Conservation (phyloP, 2,329 filamentous ascomycete genomes). For the Hypoxylon sp. region DNA sequence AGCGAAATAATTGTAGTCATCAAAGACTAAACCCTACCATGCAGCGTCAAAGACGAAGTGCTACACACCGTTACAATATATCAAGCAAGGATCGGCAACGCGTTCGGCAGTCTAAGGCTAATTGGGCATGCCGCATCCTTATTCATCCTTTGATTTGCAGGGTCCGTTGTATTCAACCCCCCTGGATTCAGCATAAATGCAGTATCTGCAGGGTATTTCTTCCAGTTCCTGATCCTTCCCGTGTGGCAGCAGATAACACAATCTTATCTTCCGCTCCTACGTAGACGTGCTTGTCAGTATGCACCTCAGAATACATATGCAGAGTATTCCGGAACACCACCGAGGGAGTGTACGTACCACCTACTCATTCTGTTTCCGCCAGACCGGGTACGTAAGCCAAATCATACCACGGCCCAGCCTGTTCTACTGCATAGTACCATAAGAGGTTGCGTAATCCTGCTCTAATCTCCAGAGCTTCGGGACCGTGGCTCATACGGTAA, state of each 20-base stretch:
- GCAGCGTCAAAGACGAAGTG: slow-evolving; percentile 32
- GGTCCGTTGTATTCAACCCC: slow-evolving; percentile 44
- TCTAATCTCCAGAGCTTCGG: slow-evolving; percentile 29
- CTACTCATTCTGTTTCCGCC: slow-evolving; percentile 19
- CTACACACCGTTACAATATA: slow-evolving; percentile 35
- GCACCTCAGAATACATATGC: slow-evolving; percentile 19
- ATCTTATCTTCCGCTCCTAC: slow-evolving; percentile 38
- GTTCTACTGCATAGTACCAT: slow-evolving; percentile 5
- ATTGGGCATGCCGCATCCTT: slow-evolving; percentile 31
- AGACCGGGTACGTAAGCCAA: slow-evolving; percentile 23
- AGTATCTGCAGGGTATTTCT: slow-evolving; percentile 34
- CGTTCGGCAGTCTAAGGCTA: slow-evolving; percentile 37
- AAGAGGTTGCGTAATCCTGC: slow-evolving; percentile 32
- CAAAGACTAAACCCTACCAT: slow-evolving; percentile 39
- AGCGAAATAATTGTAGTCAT: slow-evolving; percentile 20
- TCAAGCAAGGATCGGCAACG: slow-evolving; percentile 36
- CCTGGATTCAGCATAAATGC: slow-evolving; percentile 45
- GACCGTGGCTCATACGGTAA: slow-evolving; percentile 24
- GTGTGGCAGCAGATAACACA: slow-evolving; percentile 26
- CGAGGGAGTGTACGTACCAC: slow-evolving; percentile 32
- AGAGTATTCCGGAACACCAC: slow-evolving; percentile 29
- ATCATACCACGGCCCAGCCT: slow-evolving; percentile 14
- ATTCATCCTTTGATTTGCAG: slow-evolving; percentile 31
- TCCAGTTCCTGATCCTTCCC: slow-evolving; percentile 41
- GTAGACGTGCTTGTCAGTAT: slow-evolving; percentile 18